These are phyloP conservation scores for Podaxis rugospora DNA, from an alignment of 768 basidiomycete genomes.

Conservation along the genomic window DNA sequence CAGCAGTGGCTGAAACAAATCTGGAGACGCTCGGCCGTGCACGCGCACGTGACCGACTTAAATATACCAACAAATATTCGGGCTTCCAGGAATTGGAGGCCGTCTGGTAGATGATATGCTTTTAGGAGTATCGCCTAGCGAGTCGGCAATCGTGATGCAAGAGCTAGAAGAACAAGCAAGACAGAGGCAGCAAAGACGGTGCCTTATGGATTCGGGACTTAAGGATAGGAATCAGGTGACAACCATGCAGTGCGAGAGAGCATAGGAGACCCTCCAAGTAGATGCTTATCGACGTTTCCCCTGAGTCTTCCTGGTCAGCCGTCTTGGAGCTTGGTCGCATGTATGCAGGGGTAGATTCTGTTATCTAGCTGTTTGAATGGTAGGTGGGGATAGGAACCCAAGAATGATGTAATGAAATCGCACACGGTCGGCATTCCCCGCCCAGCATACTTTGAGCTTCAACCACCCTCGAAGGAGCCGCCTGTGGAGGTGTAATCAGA, in stretches of 20 bases:
- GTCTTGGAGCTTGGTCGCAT: not conserved
- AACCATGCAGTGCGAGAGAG: not conserved
- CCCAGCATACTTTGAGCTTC: not conserved
- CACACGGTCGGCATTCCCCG: not conserved
- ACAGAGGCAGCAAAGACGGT: not conserved
- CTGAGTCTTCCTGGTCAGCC: not conserved
- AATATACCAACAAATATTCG: not conserved
- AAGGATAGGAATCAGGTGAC: not conserved
- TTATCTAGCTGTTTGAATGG: not conserved
- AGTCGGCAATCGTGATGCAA: not conserved
- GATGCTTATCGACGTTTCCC: not conserved
- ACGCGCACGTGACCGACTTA: not conserved
- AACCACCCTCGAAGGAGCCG: no score
- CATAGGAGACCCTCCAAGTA: not conserved
- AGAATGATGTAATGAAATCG: not conserved
- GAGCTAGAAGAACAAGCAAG: not conserved
- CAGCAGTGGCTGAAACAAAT: slow-evolving; percentile 5
- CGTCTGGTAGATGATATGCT: no score
- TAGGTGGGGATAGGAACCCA: not conserved
- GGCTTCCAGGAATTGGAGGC: not conserved
- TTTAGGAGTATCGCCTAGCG: no score
- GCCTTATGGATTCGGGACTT: not conserved
- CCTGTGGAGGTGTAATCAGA: no score
- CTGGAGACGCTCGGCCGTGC: not conserved
- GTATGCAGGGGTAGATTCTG: not conserved